These are phyloP conservation scores for Penicillium turbatum DNA, from an alignment of 495 filamentous ascomycete genomes.

Conservation along the genomic window DNA sequence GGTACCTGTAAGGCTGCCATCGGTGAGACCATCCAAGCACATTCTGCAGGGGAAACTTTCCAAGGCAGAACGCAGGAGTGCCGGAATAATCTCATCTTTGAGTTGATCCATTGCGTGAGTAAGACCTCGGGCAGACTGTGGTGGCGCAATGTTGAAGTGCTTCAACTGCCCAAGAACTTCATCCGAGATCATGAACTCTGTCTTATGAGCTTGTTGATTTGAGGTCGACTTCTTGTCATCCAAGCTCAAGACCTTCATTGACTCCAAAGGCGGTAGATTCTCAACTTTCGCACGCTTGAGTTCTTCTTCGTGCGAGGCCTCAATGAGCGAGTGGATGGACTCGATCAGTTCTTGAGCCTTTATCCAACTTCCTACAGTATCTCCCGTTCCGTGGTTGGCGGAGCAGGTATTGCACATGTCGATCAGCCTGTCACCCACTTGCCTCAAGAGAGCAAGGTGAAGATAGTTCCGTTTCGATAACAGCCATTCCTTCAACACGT, in stretches of 20 bases:
- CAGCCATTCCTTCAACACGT: conserved; percentile 7
- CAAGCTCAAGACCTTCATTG: conserved; percentile 6
- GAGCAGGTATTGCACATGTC: conserved; percentile 7
- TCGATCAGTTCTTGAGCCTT: background rate
- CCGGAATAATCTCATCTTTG: conserved; percentile 1
- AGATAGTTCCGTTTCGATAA: conserved; percentile 7
- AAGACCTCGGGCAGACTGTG: conserved; percentile 1
- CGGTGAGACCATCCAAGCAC: conserved; percentile 12
- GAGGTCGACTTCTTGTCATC: conserved; percentile 13
- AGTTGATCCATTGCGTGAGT: conserved; percentile 6
- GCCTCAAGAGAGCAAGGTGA: background rate
- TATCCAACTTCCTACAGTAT: background rate
- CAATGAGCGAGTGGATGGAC: background rate
- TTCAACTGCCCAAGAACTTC: background rate
- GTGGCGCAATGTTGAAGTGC: background rate
- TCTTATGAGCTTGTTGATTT: background rate
- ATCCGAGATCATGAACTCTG: background rate
- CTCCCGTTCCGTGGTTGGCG: conserved; percentile 1
- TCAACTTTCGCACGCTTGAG: background rate
- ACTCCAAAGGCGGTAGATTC: conserved; percentile 4
- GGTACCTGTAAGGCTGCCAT: background rate
- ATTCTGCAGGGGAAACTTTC: conserved; percentile 22
- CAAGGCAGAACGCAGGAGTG: conserved; percentile 8
- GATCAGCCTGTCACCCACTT: background rate
- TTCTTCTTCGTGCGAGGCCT: background rate